phyloP scores from a whole-genome alignment of 352 stramenopile species.

The Nothophytophthora sp. region DNA sequence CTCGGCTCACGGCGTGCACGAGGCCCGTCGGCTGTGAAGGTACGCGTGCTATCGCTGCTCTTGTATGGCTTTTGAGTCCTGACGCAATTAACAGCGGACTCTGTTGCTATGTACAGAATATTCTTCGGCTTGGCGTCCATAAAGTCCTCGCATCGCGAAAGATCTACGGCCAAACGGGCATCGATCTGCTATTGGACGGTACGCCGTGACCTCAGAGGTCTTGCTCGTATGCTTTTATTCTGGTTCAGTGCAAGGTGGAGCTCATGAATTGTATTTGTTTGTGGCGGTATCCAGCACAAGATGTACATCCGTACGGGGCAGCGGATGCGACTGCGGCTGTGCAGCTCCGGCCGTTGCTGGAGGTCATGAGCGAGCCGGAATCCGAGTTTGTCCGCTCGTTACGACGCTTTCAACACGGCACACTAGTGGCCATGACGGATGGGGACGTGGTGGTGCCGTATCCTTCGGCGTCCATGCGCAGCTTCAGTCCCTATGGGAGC shows the following conservation, averaged over 20 bases:
- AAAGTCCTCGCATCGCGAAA: conserved; percentile 59
- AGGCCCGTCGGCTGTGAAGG: conserved; percentile 65
- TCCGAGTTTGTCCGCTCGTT: conserved; percentile 57
- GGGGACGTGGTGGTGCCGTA: conserved; percentile 78
- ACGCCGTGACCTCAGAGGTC: neutral
- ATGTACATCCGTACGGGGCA: conserved; percentile 13
- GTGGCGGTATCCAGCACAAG: conserved; percentile 13
- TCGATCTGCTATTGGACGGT: conserved; percentile 69
- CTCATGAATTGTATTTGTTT: conserved; percentile 2
- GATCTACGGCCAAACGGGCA: conserved; percentile 74
- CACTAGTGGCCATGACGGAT: conserved; percentile 75
- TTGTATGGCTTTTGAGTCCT: too few relatives aligned
- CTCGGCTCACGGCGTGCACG: conserved; percentile 70
- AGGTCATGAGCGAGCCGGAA: conserved; percentile 65
- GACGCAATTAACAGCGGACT: conserved; percentile 3
- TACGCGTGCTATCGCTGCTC: too few relatives aligned
- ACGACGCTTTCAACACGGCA: conserved; percentile 56
- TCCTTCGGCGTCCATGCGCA: conserved; percentile 71
- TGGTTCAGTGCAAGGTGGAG: neutral
- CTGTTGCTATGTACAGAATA: conserved; percentile 40
- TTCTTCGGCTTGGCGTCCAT: conserved; percentile 72
- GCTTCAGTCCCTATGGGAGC: conserved; percentile 65
- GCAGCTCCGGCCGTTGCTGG: conserved; percentile 39
- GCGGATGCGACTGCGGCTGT: conserved; percentile 6
- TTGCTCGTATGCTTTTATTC: conserved; percentile 1